phyloP scores from a whole-genome alignment of 2,329 filamentous ascomycete species.

The Thielaviopsis cerberus region DNA sequence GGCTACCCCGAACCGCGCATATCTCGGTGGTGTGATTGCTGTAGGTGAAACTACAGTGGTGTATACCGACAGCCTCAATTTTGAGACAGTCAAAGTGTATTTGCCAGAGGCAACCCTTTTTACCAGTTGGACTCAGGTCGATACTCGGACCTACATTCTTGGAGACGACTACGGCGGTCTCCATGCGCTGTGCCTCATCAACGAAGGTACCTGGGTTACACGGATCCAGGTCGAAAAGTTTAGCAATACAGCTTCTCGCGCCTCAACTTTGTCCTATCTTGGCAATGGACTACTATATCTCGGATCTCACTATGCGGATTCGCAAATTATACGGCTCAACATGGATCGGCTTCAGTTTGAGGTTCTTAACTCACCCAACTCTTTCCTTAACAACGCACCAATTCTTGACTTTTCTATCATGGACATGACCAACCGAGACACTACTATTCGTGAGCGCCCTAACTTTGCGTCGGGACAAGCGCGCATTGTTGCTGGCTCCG shows the following conservation, averaged over 20 bases:
- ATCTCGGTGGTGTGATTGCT: slow-evolving; percentile 51
- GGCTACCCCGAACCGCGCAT: slow-evolving; percentile 27
- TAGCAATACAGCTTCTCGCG: slow-evolving; percentile 44
- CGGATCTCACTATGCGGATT: slow-evolving; percentile 83
- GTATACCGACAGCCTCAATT: slow-evolving; percentile 66
- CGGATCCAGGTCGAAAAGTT: slow-evolving; percentile 53
- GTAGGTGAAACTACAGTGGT: slow-evolving; percentile 65
- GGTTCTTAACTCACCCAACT: slow-evolving; percentile 50
- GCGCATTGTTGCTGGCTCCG: slow-evolving; percentile 79
- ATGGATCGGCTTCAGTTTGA: slow-evolving; percentile 29
- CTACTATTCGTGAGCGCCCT: slow-evolving; percentile 49
- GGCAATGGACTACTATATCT: slow-evolving; percentile 59
- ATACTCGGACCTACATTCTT: slow-evolving; percentile 66
- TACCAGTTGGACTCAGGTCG: slow-evolving; percentile 75
- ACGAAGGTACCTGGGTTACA: slow-evolving; percentile 47
- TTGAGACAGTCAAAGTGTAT: slow-evolving; percentile 43
- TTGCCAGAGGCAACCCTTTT: slow-evolving; percentile 66
- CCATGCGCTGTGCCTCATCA: slow-evolving; percentile 64
- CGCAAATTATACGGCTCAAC: slow-evolving; percentile 53
- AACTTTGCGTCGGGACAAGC: slow-evolving; percentile 90
- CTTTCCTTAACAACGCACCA: slow-evolving; percentile 56
- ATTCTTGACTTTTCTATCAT: slow-evolving; percentile 89
- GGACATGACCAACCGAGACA: slow-evolving; percentile 66
- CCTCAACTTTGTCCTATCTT: slow-evolving; percentile 62
- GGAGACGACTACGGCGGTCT: slow-evolving; percentile 80